Percentiles rank a stretch among this genome's conserved stretches.
These are phyloP conservation scores for Stromatinia cepivora DNA, from an alignment of 2,329 filamentous ascomycete genomes.

Conservation along the genomic window DNA sequence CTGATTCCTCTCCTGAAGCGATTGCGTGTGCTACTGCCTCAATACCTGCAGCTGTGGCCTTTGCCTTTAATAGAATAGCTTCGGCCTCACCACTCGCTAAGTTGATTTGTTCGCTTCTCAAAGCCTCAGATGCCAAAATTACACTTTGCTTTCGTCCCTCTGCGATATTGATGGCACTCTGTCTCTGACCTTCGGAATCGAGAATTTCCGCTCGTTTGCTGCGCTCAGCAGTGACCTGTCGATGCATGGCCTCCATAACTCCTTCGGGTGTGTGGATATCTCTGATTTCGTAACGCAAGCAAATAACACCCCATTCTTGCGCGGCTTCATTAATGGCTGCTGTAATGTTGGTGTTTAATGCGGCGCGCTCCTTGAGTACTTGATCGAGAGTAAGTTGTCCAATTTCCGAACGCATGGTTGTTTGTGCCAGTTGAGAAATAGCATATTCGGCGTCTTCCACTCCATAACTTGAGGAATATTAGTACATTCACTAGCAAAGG, in stretches of 20 bases:
- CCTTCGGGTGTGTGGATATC: constrained; percentile 95
- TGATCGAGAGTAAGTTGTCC: constrained; percentile 95
- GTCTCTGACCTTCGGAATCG: constrained; percentile 93
- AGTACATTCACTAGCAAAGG: neutral
- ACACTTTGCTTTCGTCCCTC: constrained; percentile 97
- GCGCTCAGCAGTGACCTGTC: constrained; percentile 94
- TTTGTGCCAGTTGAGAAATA: constrained; percentile 96
- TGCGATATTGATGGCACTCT: constrained; percentile 97
- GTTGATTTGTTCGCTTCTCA: constrained; percentile 91
- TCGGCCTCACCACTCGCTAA: constrained; percentile 89
- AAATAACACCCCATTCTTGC: constrained; percentile 94
- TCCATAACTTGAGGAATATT: constrained; percentile 67
- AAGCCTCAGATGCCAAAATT: constrained; percentile 90
- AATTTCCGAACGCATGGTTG: constrained; percentile 98
- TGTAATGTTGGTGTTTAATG: constrained; percentile 98
- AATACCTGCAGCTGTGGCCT: constrained; percentile 84
- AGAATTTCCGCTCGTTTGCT: constrained; percentile 97
- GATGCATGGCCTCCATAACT: constrained; percentile 97
- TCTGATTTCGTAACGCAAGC: constrained; percentile 94
- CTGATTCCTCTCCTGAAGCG: constrained; percentile 67
- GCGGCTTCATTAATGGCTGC: constrained; percentile 97
- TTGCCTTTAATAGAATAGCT: constrained; percentile 82
- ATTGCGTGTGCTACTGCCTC: constrained; percentile 81
- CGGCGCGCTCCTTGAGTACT: constrained; percentile 93
- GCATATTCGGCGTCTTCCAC: constrained; percentile 99